Conservation (phyloP, 176 grass and related monocot species). For the Rhipidocladum racemiflorum region DNA sequence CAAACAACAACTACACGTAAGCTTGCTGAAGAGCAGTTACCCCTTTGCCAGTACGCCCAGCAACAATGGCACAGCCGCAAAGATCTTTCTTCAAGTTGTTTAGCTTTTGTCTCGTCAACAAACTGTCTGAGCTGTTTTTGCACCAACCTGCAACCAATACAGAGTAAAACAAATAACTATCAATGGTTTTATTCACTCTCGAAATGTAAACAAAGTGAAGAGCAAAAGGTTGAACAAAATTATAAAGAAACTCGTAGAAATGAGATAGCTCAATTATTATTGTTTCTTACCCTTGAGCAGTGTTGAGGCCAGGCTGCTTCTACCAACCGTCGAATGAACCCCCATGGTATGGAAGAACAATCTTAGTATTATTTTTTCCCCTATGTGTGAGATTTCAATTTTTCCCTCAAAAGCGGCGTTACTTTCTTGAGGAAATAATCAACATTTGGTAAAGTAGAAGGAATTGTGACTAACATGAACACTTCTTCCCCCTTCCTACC, state of each 20-base stretch:
- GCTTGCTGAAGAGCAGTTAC: not conserved
- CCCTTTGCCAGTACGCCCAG: too few relatives aligned
- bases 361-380: too few relatives aligned
- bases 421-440: too few relatives aligned
- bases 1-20: not conserved
- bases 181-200: not conserved
- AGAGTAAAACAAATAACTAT: not conserved
- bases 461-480: too few relatives aligned
- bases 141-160: constrained; percentile 44
- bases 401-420: too few relatives aligned
- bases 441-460: too few relatives aligned
- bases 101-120: constrained; percentile 88
- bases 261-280: constrained; percentile 1
- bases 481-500: too few relatives aligned
- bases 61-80: too few relatives aligned
- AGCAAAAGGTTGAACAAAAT: constrained; percentile 2
- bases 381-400: too few relatives aligned
- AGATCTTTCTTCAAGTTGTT: too few relatives aligned
- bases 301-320: constrained; percentile 71
- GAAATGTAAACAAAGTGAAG: constrained; percentile 2
- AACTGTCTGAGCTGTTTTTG: constrained; percentile 80
- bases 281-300: constrained; percentile 86
- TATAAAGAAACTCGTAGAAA: not conserved
- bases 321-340: constrained; percentile 89
- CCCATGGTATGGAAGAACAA: constrained; percentile 84